These are phyloP conservation scores for Clavaria fumosa DNA, from an alignment of 768 basidiomycete species.

Conservation along the genomic window DNA sequence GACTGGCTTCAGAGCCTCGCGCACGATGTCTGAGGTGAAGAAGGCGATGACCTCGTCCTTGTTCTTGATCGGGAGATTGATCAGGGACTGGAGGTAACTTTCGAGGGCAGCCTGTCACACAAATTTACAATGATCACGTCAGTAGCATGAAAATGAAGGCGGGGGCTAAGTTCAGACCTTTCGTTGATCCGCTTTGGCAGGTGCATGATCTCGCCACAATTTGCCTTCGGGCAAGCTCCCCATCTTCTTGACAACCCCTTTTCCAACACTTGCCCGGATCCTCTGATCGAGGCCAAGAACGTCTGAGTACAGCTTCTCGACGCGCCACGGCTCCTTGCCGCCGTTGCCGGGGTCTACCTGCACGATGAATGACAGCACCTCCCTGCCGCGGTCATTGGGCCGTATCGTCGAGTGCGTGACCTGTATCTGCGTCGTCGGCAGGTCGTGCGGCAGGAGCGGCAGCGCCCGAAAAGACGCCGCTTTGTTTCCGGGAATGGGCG, in stretches of 20 bases:
- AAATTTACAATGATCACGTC: conserved; percentile 8
- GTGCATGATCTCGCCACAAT: conserved; percentile 94
- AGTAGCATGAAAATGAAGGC: too few relatives aligned
- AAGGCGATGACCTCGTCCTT: conserved; percentile 86
- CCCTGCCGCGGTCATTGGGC: conserved; percentile 82
- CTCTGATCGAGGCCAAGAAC: conserved; percentile 77
- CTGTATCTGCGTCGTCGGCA: conserved; percentile 50
- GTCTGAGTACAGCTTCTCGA: conserved; percentile 92
- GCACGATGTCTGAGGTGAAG: conserved; percentile 79
- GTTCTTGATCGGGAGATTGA: conserved; percentile 70
- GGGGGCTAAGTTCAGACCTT: too few relatives aligned
- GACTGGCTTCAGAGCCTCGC: conserved; percentile 59
- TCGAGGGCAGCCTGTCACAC: conserved; percentile 55
- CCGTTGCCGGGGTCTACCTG: conserved; percentile 52
- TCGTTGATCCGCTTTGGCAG: conserved; percentile 89
- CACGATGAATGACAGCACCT: conserved; percentile 81
- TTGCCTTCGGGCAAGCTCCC: conserved; percentile 76
- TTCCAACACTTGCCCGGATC: conserved; percentile 51
- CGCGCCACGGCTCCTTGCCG: conserved; percentile 62
- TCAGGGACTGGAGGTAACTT: conserved; percentile 70
- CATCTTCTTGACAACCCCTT: conserved; percentile 64
- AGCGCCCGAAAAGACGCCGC: conserved; percentile 44
- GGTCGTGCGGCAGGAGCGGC: conserved; percentile 53
- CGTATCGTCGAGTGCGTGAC: conserved; percentile 77
- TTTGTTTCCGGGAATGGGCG: conserved; percentile 10